Base-by-base conservation (phyloP, 257 asterid genomes). In the Ehretia macrophylla region DNA sequence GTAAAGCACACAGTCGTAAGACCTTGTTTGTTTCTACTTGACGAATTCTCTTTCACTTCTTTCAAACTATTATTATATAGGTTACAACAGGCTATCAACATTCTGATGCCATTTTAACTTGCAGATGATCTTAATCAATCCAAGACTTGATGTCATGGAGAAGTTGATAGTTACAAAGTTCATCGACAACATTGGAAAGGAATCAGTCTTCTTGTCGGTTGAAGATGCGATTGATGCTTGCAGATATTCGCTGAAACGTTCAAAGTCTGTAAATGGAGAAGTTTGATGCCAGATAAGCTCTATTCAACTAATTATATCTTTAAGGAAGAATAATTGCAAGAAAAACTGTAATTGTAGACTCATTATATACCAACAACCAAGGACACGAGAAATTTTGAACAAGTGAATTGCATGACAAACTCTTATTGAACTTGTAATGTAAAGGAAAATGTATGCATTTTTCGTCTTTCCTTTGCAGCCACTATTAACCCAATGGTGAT, bases 101-200 rank as follows among this genome's bases (percentile, higher is more conserved):
- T 11, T 8, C 16, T 42, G 23, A 19, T 39, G 53, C 13, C 13
- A 14, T 35, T 5, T 11, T 12, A n/a, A n/a, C 39, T 40, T 78
- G 77, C 81, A 92, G 98, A 75, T 88, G 76, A 56, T 82, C 20
- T 62, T 88, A 44, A 50, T 88, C 51, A 88, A 92, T 75, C 97
- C 97, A 8, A 76, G 99, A 61, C 60, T 88, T 4, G 81, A 75
- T 5, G 95, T 86, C 1, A 69, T 86, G 90, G 99, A 92, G 55
- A 88, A 92, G 71, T 66, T 88, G 70, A 45, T 73, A 0, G 48
- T 70, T 0, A 71, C 87, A 35, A 55, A 73, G 17, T 82, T 69
- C 65, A 67, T 92, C 1, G 93, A 86, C 3, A 66, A 58, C 58
- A 78, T 88, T 20, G 99, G 99, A 1, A 77, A 75, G 67, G 83